These are phyloP conservation scores for Tylopilus intermedius DNA, from an alignment of 768 basidiomycete genomes.

Conservation along the genomic window DNA sequence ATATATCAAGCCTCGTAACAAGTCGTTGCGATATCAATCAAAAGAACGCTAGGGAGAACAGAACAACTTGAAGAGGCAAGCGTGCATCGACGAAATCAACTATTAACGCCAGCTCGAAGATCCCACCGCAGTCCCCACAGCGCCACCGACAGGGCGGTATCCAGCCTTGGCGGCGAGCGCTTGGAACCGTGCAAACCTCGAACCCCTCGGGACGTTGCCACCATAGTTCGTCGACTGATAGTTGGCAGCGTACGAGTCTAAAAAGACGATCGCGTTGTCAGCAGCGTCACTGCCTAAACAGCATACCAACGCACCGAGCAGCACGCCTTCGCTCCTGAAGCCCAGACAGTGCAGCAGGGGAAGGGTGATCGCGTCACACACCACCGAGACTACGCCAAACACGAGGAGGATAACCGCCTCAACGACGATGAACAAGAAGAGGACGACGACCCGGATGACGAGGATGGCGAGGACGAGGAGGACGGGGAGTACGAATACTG, in stretches of 20 bases:
- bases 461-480: not conserved
- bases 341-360: not conserved
- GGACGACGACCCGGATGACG: not conserved
- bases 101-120: not conserved
- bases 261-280: not conserved
- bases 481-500: not conserved
- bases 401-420: not conserved
- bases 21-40: not conserved
- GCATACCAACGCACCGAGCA: constrained; percentile 10
- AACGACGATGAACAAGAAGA: not conserved
- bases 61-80: not conserved
- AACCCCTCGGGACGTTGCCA: constrained; percentile 14
- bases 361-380: not conserved
- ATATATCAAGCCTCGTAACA: not conserved
- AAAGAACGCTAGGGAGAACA: not conserved
- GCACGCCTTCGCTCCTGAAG: not conserved
- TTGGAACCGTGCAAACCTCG: constrained; percentile 10
- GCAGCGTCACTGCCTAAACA: not conserved
- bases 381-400: not conserved
- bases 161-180: constrained; percentile 4
- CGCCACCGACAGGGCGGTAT: not conserved
- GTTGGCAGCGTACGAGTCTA: constrained; percentile 13
- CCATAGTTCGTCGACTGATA: constrained; percentile 22
- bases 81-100: not conserved
- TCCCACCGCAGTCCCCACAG: not conserved